Evolutionary conservation across 805 yeast genomes (phyloP).

Genomic region (Phaffomyces antillensis): DNA sequence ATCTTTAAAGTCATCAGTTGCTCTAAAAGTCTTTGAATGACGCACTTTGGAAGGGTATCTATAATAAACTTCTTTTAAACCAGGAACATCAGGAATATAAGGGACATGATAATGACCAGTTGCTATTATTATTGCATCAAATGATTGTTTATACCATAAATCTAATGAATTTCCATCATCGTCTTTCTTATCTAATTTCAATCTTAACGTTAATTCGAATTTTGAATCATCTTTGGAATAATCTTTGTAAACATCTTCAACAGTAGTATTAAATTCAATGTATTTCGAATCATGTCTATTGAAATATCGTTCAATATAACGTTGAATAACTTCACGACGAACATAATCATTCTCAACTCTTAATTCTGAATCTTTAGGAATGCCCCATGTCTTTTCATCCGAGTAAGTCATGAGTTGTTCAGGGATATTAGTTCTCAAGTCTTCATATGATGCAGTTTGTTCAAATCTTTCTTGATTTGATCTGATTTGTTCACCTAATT

Average conservation of each 20-base stretch:
- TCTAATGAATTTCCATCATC: slow-evolving; percentile 22
- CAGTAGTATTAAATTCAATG: slow-evolving; percentile 28
- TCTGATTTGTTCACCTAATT: neutral
- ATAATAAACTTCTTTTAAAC: slow-evolving; percentile 29
- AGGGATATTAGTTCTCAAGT: slow-evolving; percentile 33
- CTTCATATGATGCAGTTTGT: slow-evolving; percentile 26
- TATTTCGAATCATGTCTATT: slow-evolving; percentile 16
- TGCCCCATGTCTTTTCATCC: slow-evolving; percentile 32
- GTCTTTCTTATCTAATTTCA: slow-evolving; percentile 13
- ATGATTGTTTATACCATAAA: slow-evolving; percentile 30
- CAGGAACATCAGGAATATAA: slow-evolving; percentile 38
- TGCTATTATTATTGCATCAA: slow-evolving; percentile 40
- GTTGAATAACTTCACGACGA: slow-evolving; percentile 40
- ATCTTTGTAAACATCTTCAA: slow-evolving; percentile 30
- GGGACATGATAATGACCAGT: slow-evolving; percentile 54
- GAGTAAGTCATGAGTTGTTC: slow-evolving; percentile 40
- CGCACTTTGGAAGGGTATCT: slow-evolving; percentile 13
- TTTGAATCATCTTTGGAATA: slow-evolving; percentile 9
- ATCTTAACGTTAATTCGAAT: slow-evolving; percentile 28
- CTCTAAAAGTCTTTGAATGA: slow-evolving; percentile 39
- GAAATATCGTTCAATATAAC: slow-evolving; percentile 47
- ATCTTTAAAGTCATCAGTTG: slow-evolving; percentile 24
- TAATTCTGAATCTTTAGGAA: slow-evolving; percentile 8
- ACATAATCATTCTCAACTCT: slow-evolving; percentile 29
- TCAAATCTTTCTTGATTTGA: slow-evolving; percentile 19